Evolutionary conservation across 1,139 yeast species (phyloP), one percentile per base, ranked within the genome.

Genomic region (Candida mesenterica): DNA sequence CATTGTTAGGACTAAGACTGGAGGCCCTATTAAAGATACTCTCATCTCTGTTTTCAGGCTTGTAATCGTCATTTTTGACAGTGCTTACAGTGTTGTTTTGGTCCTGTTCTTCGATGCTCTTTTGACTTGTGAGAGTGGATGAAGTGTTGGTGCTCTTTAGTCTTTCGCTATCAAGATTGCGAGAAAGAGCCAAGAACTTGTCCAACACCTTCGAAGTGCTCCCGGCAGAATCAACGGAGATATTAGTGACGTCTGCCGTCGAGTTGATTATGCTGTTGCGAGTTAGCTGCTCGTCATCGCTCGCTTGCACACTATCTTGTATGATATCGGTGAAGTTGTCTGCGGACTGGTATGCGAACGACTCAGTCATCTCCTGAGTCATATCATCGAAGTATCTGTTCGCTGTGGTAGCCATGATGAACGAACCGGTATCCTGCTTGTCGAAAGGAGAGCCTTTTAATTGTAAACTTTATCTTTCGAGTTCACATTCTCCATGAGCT

Each of bases 341-440:
- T 20, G 38, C 28, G 3, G 42, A 39, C 15, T 33, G 38, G 22
- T 33, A 39, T 9, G 39, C 38, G 24, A 30, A 39, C 4, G 39
- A 36, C 24, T 39, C 42, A 6, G 40, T 26, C 26, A 30, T 15
- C 7, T 37, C 40, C 17, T 33, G 40, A 2, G 39, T 33, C 17
- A 36, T 23, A n/a, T 39, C 38, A 3, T 31, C 33, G 9, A 19
- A 27, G 26, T 27, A 27, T 17, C 30, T 15, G 16, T 30, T 15
- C 14, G 32, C 18, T 10, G 24, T 24, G 9, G 29, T 20, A 8
- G 30, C 30, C 34, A 31, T 31, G 22, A 19, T 19, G 9, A 19
- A 19, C 22, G 22, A 19, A 19, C 9, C 22, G 22, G 6, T 19
- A 19, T 6, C 6, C 22, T 6, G 22, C 22, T 19, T 19, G 8